Evolutionary conservation across 2,329 filamentous ascomycete genomes (phyloP), one percentile per base, ranked within the genome.

Genomic region (Penicillium freii): DNA sequence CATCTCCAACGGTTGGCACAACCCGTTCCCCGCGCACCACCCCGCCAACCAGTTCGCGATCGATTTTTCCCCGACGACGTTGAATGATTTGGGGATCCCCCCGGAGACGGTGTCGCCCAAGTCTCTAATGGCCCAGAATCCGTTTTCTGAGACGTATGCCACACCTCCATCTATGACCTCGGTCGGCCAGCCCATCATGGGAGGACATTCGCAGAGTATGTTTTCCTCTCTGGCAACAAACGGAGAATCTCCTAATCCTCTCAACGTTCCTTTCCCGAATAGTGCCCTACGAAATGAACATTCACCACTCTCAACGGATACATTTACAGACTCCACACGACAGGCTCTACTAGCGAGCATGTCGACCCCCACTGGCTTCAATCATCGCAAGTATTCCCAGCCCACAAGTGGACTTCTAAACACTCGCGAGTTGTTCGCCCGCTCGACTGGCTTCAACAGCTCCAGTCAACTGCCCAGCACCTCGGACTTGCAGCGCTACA

Each of bases 401-500:
- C 81, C 83, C 17, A 77, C 80, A 44, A 77, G 82, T 61, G 82
- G 80, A 71, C 81, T 82, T 57, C 62, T 72, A 46, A 71, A 72
- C 56, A 73, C 69, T 59, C 69, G 73, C 53, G 73, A 75, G 46
- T 55, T 74, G 51, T 69, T 71, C 55, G 67, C 70, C 54, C 72
- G 71, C 56, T 69, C 71, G 33, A 65, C 63, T 60, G 67, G 64
- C 62, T 72, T 73, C 64, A 62, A 73, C 76, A 66, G 70, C 69
- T 60, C 77, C 81, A 66, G 80, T 77, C 69, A 83, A 78, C 66
- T 96, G 57, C 92, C 93, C 52, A 91, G 84, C 76, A 93, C 91
- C 34, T 82, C 84, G 70, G 91, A 97, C 71, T 85, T 97, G 61
- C 92, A 95, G 74, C 89, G 91, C 72, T 97, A 92, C 74, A 90